Base-by-base conservation (phyloP, 2,329 filamentous ascomycete species). In the Rutstroemia sp. region DNA sequence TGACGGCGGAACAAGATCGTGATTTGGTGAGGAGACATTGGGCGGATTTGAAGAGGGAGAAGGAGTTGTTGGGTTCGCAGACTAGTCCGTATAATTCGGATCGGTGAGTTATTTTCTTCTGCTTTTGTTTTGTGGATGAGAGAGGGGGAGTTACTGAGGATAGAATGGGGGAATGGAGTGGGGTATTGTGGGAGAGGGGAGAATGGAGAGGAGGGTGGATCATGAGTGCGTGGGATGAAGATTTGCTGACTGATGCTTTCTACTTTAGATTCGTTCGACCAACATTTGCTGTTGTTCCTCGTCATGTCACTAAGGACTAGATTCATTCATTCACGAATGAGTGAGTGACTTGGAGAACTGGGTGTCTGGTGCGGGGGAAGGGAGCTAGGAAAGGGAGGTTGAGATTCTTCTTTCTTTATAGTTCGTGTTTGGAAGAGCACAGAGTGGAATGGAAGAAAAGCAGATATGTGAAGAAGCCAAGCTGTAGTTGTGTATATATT, bases 1-100 rank as follows among this genome's bases (percentile, higher is more conserved):
- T 99, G 62, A 92, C 97, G 73, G 94, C 94, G 56, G 94, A 99
- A 72, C 91, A 96, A 74, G 94, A 99, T 77, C 87, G 94, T 60
- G 94, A 99, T 75, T 87, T 92, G 72, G 92, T 96, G 62, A 83
- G 94, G 64, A 81, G 92, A 70, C 82, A 92, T 73, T 81, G 87
- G 63, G 94, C 94, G 58, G 90, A 95, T 73, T 85, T 90, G 80
- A 86, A 85, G 63, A 82, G 94, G 63, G 94, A 97, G 82, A 90
- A 92, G 81, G 87, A 91, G 74, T 76, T 99, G 63, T 71, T 97
- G 66, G 94, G 94, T 57, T 85, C 86, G 62, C 88, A 92, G 73
- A 83, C 82, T 53, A 89, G 87, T 76, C 80, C 95, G 50, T 99
- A 96, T 77, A 82, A 97, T 77, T 85, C 82, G 64, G 91, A 96